Evolutionary conservation across 768 basidiomycete species (phyloP).

Genomic region (Cyclocybe aegerita): DNA sequence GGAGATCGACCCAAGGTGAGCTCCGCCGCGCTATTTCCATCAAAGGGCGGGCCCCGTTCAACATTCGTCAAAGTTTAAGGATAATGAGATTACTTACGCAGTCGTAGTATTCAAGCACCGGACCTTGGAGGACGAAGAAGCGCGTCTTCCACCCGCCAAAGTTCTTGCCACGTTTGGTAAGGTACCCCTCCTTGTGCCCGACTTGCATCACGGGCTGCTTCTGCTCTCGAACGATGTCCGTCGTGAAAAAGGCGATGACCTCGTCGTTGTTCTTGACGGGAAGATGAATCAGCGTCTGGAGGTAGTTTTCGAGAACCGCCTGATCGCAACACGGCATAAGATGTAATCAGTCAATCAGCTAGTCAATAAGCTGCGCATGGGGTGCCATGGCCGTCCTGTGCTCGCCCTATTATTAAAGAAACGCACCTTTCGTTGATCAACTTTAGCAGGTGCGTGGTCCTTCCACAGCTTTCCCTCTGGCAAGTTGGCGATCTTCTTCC

Average conservation of each 20-base stretch:
- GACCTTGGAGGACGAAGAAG: conserved; percentile 91
- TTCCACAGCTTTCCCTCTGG: conserved; percentile 96
- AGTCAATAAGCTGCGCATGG: background rate
- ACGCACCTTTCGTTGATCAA: conserved; percentile 92
- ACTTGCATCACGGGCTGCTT: conserved; percentile 75
- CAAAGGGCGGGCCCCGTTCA: conserved; percentile 2
- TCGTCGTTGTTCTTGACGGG: conserved; percentile 88
- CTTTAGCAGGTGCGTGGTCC: conserved; percentile 95
- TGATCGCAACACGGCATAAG: conserved; percentile 24
- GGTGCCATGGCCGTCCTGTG: too few species aligned
- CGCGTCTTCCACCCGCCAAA: conserved; percentile 98
- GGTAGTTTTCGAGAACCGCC: conserved; percentile 80
- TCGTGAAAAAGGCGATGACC: conserved; percentile 88
- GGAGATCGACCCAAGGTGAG: conserved; percentile 86
- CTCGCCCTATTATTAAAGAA: background rate
- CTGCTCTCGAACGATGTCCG: conserved; percentile 78
- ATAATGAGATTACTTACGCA: conserved; percentile 58
- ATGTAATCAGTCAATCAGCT: conserved; percentile 6
- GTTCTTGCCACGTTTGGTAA: conserved; percentile 95
- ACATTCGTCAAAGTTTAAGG: conserved; percentile 4
- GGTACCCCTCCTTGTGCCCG: conserved; percentile 91
- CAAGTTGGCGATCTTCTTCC: conserved; percentile 75
- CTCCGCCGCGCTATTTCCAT: conserved; percentile 70
- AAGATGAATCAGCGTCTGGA: conserved; percentile 79
- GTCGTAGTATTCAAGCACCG: conserved; percentile 93